Evolutionary conservation across 2,329 filamentous ascomycete species (phyloP), one percentile per base, ranked within the genome.

Genomic region (Blastomyces silverae): DNA sequence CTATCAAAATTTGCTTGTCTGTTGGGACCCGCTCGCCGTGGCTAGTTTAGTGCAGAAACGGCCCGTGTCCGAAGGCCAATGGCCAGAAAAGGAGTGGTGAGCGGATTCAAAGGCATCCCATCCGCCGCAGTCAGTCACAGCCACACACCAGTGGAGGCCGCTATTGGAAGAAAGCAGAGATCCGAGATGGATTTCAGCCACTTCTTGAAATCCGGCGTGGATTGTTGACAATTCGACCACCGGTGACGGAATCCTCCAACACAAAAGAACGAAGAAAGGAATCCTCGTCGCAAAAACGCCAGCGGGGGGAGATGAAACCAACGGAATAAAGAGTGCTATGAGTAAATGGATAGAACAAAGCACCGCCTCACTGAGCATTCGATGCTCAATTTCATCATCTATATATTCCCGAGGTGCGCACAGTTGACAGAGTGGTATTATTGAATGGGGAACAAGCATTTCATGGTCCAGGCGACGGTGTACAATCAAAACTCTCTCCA

Each of bases 281-380:
- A 28, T 17, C 25, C 10, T 31, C 11, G 7, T 13, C 48, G 10
- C 22, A 15, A 57, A 57, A 39, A 37, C 31, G n/a, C 31, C 31
- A 37, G 55, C 28, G 20, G 31, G 31, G 52, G 55, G 20, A 17
- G 31, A 39, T 57, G 55, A 22, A 44, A 11, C 44, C 28, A 22
- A 25, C 34, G 3, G 20, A 37, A 17, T 13, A 42, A 42, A 42
- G n/a, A 42, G 5, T 61, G 17, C 17, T 61, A 25, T 50, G 17
- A 31, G 44, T 61, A 34, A 37, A 61, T 61, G 59, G 59, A 61
- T 61, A 61, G 31, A 20, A 20, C 39, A 61, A 48, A 50, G 44
- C 59, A 50, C 59, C 59, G 59, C 59, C 59, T 50, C 59, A 34
- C 42, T 61, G 25, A 28, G 59, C 59, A 50, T 48, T 61, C 22